Evolutionary conservation across 2,329 filamentous ascomycete species (phyloP), one percentile per base, ranked within the genome.

Genomic region (Bipolaris oryzae): DNA sequence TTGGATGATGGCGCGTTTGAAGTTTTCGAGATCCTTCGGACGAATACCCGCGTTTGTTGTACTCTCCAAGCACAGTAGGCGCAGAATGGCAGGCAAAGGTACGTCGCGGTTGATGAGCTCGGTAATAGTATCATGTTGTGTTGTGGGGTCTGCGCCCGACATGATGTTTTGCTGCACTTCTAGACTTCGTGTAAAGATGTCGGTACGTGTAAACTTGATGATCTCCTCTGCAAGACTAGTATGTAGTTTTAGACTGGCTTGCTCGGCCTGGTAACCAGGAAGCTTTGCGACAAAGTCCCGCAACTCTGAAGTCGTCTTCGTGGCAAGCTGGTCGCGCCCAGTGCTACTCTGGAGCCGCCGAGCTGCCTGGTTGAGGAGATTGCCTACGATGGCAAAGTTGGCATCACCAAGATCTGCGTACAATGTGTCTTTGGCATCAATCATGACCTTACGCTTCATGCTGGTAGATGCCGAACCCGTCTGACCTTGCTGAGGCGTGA

Each of bases 121-220:
- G 75, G 96, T 93, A 49, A 99, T 93, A 3, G 87, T 87, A 49
- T 96, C 92, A 68, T 96, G 91, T 71, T 98, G 92, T 21, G 90
- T 90, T 11, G 87, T 90, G 6, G 94, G 90, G 73, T 98, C 95
- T 9, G 91, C 87, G 31, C 94, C 94, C 0, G 93, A 93, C 21
- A 92, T 93, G 42, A 98, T 85, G 71, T 96, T 97, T 74, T 99
- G 95, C 73, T 99, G 95, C 4, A 98, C 90, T 78, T 98, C 95
- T 1, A 99, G 82, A 37, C 92, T 81, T 58, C 91, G 89, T 63
- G 89, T 91, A 80, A 99, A 99, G 55, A 90, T 85, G 69, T 98
- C 94, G 16, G 91, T 90, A 48, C 91, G 86, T 0, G 95, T 99
- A 68, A 92, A 87, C 71, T 96, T 95, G 82, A 96, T 93, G 51